Evolutionary conservation across 2,329 filamentous ascomycete species (phyloP), one percentile per base, ranked within the genome.

Genomic region (Fusarium tupiense): DNA sequence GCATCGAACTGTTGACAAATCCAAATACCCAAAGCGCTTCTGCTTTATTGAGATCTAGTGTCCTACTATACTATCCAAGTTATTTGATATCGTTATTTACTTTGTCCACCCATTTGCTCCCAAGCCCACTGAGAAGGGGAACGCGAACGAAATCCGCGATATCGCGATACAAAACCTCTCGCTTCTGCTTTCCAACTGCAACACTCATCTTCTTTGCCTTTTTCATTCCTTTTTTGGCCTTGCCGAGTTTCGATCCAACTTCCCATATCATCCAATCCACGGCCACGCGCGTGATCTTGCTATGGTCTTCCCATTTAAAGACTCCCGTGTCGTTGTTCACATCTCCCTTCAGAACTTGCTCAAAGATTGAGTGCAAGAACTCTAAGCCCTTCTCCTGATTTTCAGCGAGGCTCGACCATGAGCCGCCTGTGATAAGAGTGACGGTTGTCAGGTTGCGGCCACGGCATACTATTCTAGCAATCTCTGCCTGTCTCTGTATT

Each of bases 241-340:
- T 70, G 17, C 56, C 63, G 6, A 74, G 40, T 8, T 61, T 54
- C 3, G 67, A 65, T 5, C 65, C 73, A 19, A 76, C 8, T 14
- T 74, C 60, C 66, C 60, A 77, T 19, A 29, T 8, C 6, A 19
- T 13, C 9, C 24, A 12, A 26, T 10, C 26, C 5, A 67, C 22
- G 16, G 22, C 50, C 5, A 77, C 47, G 4, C 9, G 57, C 2
- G 31, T 47, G n/a, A 75, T 56, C 9, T 58, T 71, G 12, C 19
- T 77, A 20, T 70, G 41, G 2, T 76, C 50, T 41, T 76, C 75
- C 75, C 75, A 76, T 10, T 56, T 22, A 24, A 66, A 67, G 22
- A 20, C 26, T 20, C 8, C 29, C 1, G 5, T 5, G 16, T 17
- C 31, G 16, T 13, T 29, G 11, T 20, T 5, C 7, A 26, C 31